Percentiles rank a stretch among this genome's conserved stretches.
Conservation (phyloP, 2,329 filamentous ascomycete species). For the Fusarium sp. region DNA sequence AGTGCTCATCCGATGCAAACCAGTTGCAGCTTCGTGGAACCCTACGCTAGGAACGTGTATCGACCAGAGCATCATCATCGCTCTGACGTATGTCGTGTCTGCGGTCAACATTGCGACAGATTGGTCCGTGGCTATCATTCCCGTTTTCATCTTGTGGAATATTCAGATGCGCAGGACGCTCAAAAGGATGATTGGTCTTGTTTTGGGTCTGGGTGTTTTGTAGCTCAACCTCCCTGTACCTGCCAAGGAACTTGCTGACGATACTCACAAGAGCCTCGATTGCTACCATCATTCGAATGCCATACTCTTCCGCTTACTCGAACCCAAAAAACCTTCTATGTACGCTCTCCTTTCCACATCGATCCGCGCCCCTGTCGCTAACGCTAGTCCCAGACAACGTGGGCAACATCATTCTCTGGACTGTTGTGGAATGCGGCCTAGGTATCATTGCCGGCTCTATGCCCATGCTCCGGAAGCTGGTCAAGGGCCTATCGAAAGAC, state of each 20-base stretch:
- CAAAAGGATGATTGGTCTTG: not conserved
- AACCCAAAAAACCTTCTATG: not conserved
- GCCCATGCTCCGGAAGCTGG: slow-evolving; percentile 24
- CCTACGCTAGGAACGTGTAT: slow-evolving; percentile 7
- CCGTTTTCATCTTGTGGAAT: slow-evolving; percentile 11
- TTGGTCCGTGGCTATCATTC: slow-evolving; percentile 16
- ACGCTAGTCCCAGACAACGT: not conserved
- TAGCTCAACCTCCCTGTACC: not conserved
- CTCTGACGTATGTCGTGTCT: slow-evolving; percentile 17
- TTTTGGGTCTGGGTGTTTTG: slow-evolving; percentile 22
- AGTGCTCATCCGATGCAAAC: slow-evolving; percentile 7
- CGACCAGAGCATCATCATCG: not conserved
- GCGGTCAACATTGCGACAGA: slow-evolving; percentile 13
- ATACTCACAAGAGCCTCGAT: slow-evolving; percentile 3
- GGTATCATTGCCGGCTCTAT: slow-evolving; percentile 26
- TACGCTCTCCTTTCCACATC: not conserved
- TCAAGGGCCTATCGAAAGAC: slow-evolving; percentile 3
- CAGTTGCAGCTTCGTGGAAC: slow-evolving; percentile 13
- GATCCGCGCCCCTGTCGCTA: not conserved
- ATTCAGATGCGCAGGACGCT: slow-evolving; percentile 12
- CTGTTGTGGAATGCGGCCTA: slow-evolving; percentile 15
- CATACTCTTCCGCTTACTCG: slow-evolving; percentile 16
- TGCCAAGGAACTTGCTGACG: not conserved
- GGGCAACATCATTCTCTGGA: slow-evolving; percentile 14
- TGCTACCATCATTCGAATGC: slow-evolving; percentile 21